Base-by-base conservation (phyloP, 495 filamentous ascomycete genomes). In the Terfezia claveryi region DNA sequence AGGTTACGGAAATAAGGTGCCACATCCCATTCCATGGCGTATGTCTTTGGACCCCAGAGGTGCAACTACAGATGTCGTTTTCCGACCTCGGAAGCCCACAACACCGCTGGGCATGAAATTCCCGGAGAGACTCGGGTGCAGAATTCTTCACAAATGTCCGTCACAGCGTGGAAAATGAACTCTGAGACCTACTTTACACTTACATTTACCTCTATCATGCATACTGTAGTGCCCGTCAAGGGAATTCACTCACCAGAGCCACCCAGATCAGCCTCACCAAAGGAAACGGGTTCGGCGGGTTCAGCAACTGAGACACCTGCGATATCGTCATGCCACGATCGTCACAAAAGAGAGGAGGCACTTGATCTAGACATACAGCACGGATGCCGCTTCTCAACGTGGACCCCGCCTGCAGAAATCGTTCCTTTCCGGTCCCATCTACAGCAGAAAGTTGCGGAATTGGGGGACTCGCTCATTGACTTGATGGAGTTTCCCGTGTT, bases 401-500 rank as follows among this genome's bases (percentile, higher is more conserved):
- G 75, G 6, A 71, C 71, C 51, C 64, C 74, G 17, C 78, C 79
- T 14, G 76, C 78, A 8, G 68, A 14, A 46, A 46, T 20, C 12
- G 17, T 14, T 14, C 17, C 41, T 46, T 9, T 46, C 41, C 41
- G 17, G 14, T 14, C 12, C 41, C 4, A 46, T 14, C 41, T 75
- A 1, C 66, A 81, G 14, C 75, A 81, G 59, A 85, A 83, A 62
- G 69, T 81, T 44, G 74, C 70, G 36, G 68, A 76, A 51, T 74
- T 85, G 71, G 83, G 83, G 60, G 81, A 84, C 68, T 78, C 79
- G 10, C 72, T 85, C 32, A 67, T 85, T 7, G 78, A 85, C 58
- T 75, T 74, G 38, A 80, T 80, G 51, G 73, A 78, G 53, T 74
- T 80, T 49, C 80, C 81, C 9, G 76, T 82, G 16, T 70, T 83